phyloP scores from a whole-genome alignment of 202 grass and related monocot species.

The Zoysia matrella region DNA sequence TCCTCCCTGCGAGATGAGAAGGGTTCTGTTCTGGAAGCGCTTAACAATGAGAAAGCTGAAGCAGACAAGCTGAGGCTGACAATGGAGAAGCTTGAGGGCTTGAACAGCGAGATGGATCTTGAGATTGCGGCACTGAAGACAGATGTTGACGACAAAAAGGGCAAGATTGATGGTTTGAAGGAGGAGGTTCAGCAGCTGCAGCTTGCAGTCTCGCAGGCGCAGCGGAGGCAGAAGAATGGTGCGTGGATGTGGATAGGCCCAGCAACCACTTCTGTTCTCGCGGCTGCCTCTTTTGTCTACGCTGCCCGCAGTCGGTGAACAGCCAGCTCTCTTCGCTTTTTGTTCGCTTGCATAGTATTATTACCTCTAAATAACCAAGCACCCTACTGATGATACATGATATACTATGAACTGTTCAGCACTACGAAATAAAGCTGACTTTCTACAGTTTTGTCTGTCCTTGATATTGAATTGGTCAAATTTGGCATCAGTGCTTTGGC shows the following conservation, averaged over 20 bases:
- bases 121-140: conserved; percentile 49
- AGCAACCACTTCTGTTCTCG: conserved; percentile 56
- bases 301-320: conserved; percentile 57
- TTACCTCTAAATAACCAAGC: conserved; percentile 36
- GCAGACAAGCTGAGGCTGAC: conserved; percentile 24
- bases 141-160: conserved; percentile 20
- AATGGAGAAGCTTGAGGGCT: conserved; percentile 43
- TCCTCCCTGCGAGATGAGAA: conserved; percentile 39
- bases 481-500: too few relatives aligned
- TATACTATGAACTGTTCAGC: conserved; percentile 19
- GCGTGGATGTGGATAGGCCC: conserved; percentile 74
- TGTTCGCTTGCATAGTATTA: neutral
- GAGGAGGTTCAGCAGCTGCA: conserved; percentile 55
- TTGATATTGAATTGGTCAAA: neutral
- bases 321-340: conserved; percentile 9
- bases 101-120: conserved; percentile 6
- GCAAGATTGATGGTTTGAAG: conserved; percentile 37
- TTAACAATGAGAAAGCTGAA: conserved; percentile 21
- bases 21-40: neutral
- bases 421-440: conserved; percentile 33
- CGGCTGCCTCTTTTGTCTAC: conserved; percentile 73
- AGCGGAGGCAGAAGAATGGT: conserved; percentile 45
- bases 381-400: conserved; percentile 14
- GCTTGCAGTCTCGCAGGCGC: conserved; percentile 45
- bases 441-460: neutral